Evolutionary conservation across 805 yeast genomes (phyloP).

Genomic region (Kodamaea leandrae): DNA sequence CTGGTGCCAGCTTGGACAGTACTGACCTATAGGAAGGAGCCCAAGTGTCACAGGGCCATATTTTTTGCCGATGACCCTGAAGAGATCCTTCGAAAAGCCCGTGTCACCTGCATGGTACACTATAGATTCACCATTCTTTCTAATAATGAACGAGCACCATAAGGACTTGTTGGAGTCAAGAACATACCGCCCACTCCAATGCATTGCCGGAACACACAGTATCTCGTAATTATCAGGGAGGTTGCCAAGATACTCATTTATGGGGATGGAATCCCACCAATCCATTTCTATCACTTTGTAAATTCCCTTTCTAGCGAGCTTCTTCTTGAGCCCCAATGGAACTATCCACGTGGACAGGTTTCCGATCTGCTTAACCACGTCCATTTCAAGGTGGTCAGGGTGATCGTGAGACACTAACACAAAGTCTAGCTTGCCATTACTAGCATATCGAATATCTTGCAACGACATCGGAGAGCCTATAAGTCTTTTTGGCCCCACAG

Average conservation of each 20-base stretch:
- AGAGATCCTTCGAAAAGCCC: conserved; percentile 78
- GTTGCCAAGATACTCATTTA: conserved; percentile 39
- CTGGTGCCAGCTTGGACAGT: conserved; percentile 94
- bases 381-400: conserved; percentile 87
- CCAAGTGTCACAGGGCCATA: conserved; percentile 62
- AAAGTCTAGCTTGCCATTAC: conserved; percentile 60
- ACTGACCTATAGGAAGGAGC: conserved; percentile 90
- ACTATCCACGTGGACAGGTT: conserved; percentile 77
- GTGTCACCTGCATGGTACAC: conserved; percentile 95
- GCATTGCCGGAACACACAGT: conserved; percentile 92
- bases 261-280: conserved; percentile 75
- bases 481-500: conserved; percentile 82
- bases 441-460: conserved; percentile 48
- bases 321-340: conserved; percentile 71
- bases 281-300: conserved; percentile 69
- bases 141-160: conserved; percentile 85
- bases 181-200: conserved; percentile 90
- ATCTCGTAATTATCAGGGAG: conserved; percentile 61
- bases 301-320: conserved; percentile 58
- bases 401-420: conserved; percentile 90
- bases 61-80: conserved; percentile 57
- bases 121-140: conserved; percentile 64
- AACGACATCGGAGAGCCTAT: conserved; percentile 69
- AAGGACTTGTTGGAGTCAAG: conserved; percentile 75
- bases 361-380: conserved; percentile 49